phyloP scores from a whole-genome alignment of 2,329 filamentous ascomycete species.

The Paradendryphiella salina region DNA sequence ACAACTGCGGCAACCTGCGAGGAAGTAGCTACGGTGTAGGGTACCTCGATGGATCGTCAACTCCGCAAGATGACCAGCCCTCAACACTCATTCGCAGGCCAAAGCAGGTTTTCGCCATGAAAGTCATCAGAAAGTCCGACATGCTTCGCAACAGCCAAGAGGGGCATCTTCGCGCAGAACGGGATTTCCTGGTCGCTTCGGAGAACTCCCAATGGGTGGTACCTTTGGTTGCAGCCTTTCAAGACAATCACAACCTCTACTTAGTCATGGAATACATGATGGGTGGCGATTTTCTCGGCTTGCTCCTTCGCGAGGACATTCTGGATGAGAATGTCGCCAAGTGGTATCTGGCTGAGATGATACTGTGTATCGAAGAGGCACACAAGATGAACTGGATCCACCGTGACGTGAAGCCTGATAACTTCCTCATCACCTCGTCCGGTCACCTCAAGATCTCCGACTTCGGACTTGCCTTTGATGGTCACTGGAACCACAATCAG shows the following conservation, averaged over 20 bases:
- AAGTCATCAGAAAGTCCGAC: conserved; percentile 89
- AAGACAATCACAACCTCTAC: conserved; percentile 82
- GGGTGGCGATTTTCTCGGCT: conserved; percentile 87
- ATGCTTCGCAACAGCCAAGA: conserved; percentile 93
- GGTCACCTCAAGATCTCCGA: conserved; percentile 96
- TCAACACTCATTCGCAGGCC: conserved; percentile 10
- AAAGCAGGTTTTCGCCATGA: conserved; percentile 84
- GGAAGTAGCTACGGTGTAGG: conserved; percentile 19
- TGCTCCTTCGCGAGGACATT: conserved; percentile 82
- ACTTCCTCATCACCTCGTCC: conserved; percentile 85
- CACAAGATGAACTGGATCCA: conserved; percentile 90
- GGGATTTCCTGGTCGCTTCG: conserved; percentile 87
- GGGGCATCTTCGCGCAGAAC: conserved; percentile 85
- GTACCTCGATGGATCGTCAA: conserved; percentile 14
- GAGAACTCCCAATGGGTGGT: conserved; percentile 91
- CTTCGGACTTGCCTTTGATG: conserved; percentile 93
- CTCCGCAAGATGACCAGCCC: not conserved
- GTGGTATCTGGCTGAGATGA: conserved; percentile 95
- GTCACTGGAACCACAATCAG: conserved; percentile 91
- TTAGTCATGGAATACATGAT: conserved; percentile 99
- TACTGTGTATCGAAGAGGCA: conserved; percentile 89
- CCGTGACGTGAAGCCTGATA: conserved; percentile 95
- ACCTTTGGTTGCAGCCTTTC: conserved; percentile 83
- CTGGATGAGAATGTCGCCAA: conserved; percentile 76
- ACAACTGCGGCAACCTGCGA: conserved; percentile 18